These are phyloP conservation scores for Diplodia corticola DNA, from an alignment of 2,329 filamentous ascomycete genomes.

Conservation along the genomic window DNA sequence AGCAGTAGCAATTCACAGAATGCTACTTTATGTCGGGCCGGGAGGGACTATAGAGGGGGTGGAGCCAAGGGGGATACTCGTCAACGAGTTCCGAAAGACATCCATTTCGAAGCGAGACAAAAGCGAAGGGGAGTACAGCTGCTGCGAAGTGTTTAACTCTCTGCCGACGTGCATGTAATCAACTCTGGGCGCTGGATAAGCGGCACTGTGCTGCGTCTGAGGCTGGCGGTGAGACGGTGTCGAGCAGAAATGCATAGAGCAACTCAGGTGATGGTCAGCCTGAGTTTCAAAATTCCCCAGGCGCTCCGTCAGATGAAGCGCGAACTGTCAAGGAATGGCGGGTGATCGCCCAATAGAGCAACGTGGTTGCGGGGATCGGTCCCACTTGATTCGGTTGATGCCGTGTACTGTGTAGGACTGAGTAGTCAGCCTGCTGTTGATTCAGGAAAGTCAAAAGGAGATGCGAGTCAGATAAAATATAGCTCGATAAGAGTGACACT, in stretches of 20 bases:
- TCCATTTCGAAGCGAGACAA: neutral
- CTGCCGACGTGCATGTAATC: neutral
- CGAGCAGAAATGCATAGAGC: neutral
- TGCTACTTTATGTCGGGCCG: neutral
- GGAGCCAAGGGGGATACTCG: neutral
- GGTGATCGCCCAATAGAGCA: neutral
- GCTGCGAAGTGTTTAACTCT: slow-evolving; percentile 7
- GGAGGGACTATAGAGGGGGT: neutral
- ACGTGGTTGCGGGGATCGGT: neutral
- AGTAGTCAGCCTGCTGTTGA: neutral
- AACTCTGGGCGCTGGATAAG: neutral
- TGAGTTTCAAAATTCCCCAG: neutral
- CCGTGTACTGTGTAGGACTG: neutral
- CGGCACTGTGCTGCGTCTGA: neutral
- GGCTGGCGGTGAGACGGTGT: slow-evolving; percentile 9
- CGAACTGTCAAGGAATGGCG: slow-evolving; percentile 7
- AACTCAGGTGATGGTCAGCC: slow-evolving; percentile 10
- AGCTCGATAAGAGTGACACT: too few species aligned
- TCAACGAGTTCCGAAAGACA: neutral
- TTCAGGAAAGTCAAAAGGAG: neutral
- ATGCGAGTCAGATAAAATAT: neutral
- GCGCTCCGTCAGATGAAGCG: slow-evolving; percentile 4
- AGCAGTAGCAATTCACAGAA: slow-evolving; percentile 10
- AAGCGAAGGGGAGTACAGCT: neutral
- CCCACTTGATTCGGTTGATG: neutral